These are phyloP conservation scores for Kitagawia praeruptora DNA, from an alignment of 129 eudicot species.

Conservation along the genomic window DNA sequence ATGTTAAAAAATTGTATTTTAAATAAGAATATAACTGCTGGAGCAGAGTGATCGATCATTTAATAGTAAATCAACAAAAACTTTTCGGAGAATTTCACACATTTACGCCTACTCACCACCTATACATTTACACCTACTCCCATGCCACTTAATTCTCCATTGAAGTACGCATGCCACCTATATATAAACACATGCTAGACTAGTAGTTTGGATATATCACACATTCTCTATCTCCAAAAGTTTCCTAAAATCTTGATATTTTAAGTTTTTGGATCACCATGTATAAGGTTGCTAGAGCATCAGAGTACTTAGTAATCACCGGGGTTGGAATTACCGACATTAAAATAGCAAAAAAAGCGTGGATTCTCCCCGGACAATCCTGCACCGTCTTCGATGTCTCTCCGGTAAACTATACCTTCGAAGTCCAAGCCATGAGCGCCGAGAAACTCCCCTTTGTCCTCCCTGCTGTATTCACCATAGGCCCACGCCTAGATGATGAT, in stretches of 20 bases:
- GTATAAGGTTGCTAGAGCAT: background rate
- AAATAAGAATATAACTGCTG: too few relatives aligned
- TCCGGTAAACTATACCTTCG: background rate
- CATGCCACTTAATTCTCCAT: background rate
- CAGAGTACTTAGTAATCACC: background rate
- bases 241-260: background rate
- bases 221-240: background rate
- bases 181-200: background rate
- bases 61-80: background rate
- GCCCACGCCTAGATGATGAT: background rate
- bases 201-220: background rate
- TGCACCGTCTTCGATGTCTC: background rate
- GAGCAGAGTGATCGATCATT: background rate
- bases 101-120: background rate
- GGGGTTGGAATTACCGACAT: background rate
- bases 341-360: background rate
- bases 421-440: background rate
- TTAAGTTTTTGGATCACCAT: background rate
- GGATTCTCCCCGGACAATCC: background rate
- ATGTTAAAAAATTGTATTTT: too few relatives aligned
- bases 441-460: background rate
- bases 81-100: background rate
- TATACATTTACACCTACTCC: background rate
- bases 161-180: background rate
- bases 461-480: conserved; percentile 1